Evolutionary conservation across 257 asterid species (phyloP).

Genomic region (Solanum corneliomulleri): DNA sequence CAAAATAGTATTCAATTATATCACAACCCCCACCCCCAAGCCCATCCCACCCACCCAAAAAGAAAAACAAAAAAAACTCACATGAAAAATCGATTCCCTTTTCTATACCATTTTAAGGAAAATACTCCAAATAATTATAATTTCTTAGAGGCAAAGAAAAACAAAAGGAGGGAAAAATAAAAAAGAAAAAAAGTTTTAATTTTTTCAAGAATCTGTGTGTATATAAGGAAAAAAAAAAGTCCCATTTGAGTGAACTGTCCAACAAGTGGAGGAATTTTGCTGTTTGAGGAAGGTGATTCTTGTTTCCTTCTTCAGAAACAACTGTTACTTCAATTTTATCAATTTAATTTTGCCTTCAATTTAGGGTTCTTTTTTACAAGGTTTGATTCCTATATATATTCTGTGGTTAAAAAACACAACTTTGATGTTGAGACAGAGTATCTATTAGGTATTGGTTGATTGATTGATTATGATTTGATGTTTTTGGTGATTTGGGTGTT

Average conservation of each 20-base stretch:
- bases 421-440: not conserved
- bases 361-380: conserved; percentile 5
- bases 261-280: not conserved
- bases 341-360: conserved; percentile 18
- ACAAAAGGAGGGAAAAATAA: not conserved
- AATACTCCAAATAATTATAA: not conserved
- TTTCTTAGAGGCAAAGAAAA: not conserved
- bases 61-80: not conserved
- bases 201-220: not conserved
- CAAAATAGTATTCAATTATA: too few species aligned
- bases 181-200: not conserved
- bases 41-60: not conserved
- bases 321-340: conserved; percentile 22
- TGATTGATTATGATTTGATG: not conserved
- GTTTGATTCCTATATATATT: not conserved
- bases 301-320: conserved; percentile 17
- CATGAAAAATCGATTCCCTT: not conserved
- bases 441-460: not conserved
- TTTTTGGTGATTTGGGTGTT: not conserved
- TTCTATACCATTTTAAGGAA: not conserved
- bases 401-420: not conserved
- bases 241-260: not conserved
- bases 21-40: not conserved
- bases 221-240: not conserved
- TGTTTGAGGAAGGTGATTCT: not conserved